phyloP scores from a whole-genome alignment of 768 basidiomycete genomes.

The Termitomyces sp. region DNA sequence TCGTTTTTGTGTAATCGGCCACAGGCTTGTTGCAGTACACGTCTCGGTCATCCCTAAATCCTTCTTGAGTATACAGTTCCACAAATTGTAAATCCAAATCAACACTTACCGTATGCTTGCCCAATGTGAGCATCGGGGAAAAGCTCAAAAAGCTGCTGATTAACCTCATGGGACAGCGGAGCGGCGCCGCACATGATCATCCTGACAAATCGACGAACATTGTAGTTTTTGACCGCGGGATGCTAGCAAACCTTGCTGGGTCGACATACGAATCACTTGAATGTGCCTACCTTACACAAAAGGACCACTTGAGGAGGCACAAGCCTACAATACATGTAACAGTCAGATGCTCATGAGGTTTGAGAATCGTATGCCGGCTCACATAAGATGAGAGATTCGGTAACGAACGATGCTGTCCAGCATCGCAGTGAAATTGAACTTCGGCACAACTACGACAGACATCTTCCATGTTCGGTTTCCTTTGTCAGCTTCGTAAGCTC shows the following conservation, averaged over 20 bases:
- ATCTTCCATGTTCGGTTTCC: conserved; percentile 22
- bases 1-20: conserved; percentile 38
- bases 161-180: conserved; percentile 50
- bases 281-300: conserved; percentile 43
- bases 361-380: conserved; percentile 6
- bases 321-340: conserved; percentile 24
- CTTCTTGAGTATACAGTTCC: not conserved
- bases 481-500: not conserved
- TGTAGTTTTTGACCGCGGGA: conserved; percentile 43
- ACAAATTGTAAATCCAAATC: not conserved
- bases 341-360: not conserved
- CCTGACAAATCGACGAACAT: conserved; percentile 36
- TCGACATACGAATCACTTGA: not conserved
- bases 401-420: conserved; percentile 55
- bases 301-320: conserved; percentile 55
- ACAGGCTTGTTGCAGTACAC: conserved; percentile 45
- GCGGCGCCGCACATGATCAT: conserved; percentile 53
- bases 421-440: conserved; percentile 58
- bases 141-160: conserved; percentile 38
- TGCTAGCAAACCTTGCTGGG: conserved; percentile 28
- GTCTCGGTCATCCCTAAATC: conserved; percentile 61
- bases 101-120: conserved; percentile 45
- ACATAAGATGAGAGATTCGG: conserved; percentile 51
- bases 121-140: conserved; percentile 51
- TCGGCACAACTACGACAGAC: conserved; percentile 53